Evolutionary conservation across 345 rosid species (phyloP), one percentile per base, ranked within the genome.

Genomic region (Acer campestre): DNA sequence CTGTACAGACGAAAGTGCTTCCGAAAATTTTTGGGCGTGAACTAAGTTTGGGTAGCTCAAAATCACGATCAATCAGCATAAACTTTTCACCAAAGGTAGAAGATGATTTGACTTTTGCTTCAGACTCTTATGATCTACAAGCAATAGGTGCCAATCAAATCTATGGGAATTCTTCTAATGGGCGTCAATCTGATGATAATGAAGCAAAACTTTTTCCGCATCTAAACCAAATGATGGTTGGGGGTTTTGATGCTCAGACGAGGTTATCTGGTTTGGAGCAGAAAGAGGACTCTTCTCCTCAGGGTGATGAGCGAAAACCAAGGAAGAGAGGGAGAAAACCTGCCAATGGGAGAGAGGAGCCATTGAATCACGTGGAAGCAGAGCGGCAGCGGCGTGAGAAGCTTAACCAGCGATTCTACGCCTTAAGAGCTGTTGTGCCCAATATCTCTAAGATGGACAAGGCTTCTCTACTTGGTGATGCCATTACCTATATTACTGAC

Each of bases 251-350:
- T 80, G 49, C 84, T 18, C 90, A 86, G 65, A 44, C 86, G 3
- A 71, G 82, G 74, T 79, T 77, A 73, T 58, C 89, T 64, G 86
- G 88, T 72, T 72, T 75, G 74, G 93, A 88, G 70, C 92, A 84
- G 77, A 92, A 86, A 85, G 94, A 95, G 31, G 97, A 96, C 79
- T 77, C 84, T 2, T 77, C 88, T 13, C 81, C 88, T 72, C 84
- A 80, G 35, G 84, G 79, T 3, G 97, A 93, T 53, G 98, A 96
- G 74, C 87, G 88, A 42, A 96, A 92, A 77, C 99, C 99, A 2
- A 90, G 97, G 87, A 93, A 96, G 83, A 88, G 99, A 80, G 99
- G 97, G 5, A 89, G 99, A 78, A 95, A 95, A 76, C 99, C 99
- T 1, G 99, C 98, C 11, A 96, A 94, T 70, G 99, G 99, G 44